phyloP scores from a whole-genome alignment of 352 stramenopile genomes.

The Albugo laibachii region DNA sequence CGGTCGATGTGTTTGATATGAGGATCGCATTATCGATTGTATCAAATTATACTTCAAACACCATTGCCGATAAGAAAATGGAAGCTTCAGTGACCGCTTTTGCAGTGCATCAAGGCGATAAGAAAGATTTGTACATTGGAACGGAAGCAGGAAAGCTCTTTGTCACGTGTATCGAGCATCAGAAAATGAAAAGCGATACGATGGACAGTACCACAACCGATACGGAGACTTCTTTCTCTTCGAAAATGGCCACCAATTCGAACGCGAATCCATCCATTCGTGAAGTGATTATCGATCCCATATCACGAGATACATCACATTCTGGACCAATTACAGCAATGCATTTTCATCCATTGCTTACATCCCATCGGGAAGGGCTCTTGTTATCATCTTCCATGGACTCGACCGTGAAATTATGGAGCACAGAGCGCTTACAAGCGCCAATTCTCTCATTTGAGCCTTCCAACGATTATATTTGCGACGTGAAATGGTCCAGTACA shows the following conservation, averaged over 20 bases:
- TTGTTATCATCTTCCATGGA: slow-evolving; percentile 71
- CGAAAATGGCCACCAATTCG: slow-evolving; percentile 1
- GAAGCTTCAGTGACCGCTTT: slow-evolving; percentile 68
- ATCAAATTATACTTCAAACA: slow-evolving; percentile 48
- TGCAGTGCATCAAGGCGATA: slow-evolving; percentile 61
- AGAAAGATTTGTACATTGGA: slow-evolving; percentile 67
- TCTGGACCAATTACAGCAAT: slow-evolving; percentile 70
- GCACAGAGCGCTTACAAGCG: slow-evolving; percentile 40
- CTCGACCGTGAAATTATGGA: slow-evolving; percentile 79
- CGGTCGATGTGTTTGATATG: slow-evolving; percentile 65
- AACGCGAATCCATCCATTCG: slow-evolving; percentile 27
- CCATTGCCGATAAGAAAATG: slow-evolving; percentile 63
- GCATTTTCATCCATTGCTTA: slow-evolving; percentile 62
- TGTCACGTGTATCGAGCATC: slow-evolving; percentile 45
- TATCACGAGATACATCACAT: slow-evolving; percentile 48
- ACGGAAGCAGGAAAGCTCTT: slow-evolving; percentile 69
- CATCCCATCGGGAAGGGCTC: slow-evolving; percentile 45
- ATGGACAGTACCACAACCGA: too few relatives aligned
- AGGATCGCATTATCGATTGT: slow-evolving; percentile 60
- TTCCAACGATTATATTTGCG: slow-evolving; percentile 77
- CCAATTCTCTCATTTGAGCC: slow-evolving; percentile 68
- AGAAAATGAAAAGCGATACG: slow-evolving; percentile 35
- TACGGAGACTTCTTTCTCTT: background rate
- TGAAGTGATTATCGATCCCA: slow-evolving; percentile 46
- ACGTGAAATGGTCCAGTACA: slow-evolving; percentile 66